Conservation (phyloP, 495 filamentous ascomycete species). For the Lophiotrema nucula region DNA sequence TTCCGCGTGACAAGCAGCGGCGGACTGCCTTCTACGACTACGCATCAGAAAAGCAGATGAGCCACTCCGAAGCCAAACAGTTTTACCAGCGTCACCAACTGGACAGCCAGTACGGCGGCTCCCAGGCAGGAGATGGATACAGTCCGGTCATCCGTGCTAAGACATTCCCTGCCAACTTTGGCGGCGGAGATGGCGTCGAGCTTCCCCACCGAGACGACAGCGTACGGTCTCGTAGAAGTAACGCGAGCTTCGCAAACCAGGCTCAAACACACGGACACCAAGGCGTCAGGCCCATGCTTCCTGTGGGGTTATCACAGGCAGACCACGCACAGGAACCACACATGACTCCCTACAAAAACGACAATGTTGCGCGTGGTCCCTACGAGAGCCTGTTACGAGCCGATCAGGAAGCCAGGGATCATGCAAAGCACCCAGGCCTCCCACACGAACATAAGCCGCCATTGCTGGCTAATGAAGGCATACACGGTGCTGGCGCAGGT, state of each 20-base stretch:
- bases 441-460: conserved; percentile 51
- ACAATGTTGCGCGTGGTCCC: conserved; percentile 2
- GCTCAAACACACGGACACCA: conserved; percentile 16
- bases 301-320: conserved; percentile 24
- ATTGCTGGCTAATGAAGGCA: conserved; percentile 46
- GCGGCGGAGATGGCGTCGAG: conserved; percentile 31
- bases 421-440: conserved; percentile 46
- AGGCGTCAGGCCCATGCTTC: conserved; percentile 5
- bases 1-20: conserved; percentile 71
- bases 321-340: conserved; percentile 21
- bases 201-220: conserved; percentile 32
- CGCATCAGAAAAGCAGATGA: conserved; percentile 85
- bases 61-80: conserved; percentile 85
- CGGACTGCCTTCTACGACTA: conserved; percentile 84
- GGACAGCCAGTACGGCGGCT: conserved; percentile 51
- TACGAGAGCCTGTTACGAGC: conserved; percentile 39
- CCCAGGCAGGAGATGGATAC: conserved; percentile 49
- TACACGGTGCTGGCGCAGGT: conserved; percentile 54
- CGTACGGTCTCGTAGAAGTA: conserved; percentile 39
- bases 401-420: conserved; percentile 49
- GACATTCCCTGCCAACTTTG: conserved; percentile 34
- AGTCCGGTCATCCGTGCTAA: conserved; percentile 52
- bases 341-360: background rate
- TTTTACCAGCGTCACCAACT: conserved; percentile 90
- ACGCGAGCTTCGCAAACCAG: conserved; percentile 32